Conservation (phyloP, 2,329 filamentous ascomycete species). For the Madurella fahalii region DNA sequence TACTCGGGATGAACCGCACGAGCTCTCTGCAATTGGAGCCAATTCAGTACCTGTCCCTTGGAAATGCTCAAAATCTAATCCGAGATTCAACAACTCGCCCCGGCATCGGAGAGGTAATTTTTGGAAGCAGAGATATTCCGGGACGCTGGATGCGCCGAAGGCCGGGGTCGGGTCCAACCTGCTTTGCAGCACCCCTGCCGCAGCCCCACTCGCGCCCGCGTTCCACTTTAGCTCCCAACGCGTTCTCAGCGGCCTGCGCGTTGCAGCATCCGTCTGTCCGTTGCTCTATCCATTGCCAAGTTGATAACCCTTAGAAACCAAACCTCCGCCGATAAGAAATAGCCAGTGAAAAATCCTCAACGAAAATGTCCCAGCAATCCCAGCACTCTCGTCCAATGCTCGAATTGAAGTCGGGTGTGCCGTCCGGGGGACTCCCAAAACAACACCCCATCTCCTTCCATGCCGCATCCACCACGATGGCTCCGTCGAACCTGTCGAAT, state of each 20-base stretch:
- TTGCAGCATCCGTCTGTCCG: not conserved
- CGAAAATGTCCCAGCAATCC: slow-evolving; percentile 20
- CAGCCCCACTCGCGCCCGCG: not conserved
- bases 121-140: too few species aligned
- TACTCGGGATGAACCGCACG: too few species aligned
- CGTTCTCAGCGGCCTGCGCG: not conserved
- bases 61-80: too few species aligned
- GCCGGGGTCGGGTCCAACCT: too few species aligned
- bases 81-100: too few species aligned
- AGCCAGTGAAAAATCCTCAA: not conserved
- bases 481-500: slow-evolving; percentile 55
- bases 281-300: not conserved
- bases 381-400: slow-evolving; percentile 40
- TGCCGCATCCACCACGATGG: slow-evolving; percentile 78
- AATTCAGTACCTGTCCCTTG: too few species aligned
- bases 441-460: slow-evolving; percentile 69
- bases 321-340: not conserved
- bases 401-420: slow-evolving; percentile 29
- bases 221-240: not conserved
- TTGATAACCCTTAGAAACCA: not conserved
- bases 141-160: too few species aligned
- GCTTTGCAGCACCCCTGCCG: too few species aligned
- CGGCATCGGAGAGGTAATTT: too few species aligned
- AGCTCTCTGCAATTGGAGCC: too few species aligned
- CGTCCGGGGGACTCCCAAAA: slow-evolving; percentile 31